Base-by-base conservation (phyloP, 768 basidiomycete species). In the Pleurotus tuoliensis region DNA sequence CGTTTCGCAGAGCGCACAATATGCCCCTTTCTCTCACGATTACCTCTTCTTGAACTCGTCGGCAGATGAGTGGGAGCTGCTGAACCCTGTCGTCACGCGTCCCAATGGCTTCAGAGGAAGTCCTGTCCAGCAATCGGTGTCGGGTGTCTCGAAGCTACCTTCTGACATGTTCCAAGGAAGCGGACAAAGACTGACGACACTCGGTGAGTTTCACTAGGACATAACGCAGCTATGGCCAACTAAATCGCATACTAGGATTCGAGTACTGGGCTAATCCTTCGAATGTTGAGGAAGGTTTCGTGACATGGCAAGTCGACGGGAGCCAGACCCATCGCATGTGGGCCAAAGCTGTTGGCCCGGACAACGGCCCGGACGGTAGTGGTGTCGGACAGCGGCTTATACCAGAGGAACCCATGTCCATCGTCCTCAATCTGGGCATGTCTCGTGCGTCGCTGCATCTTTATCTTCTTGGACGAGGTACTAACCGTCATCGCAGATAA, bases 1-100 rank as follows among this genome's bases (percentile, higher is more conserved):
- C 50, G 84, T 84, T 6, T 90, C 88, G n/a, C 90, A 91, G 70
- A 83, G 81, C 1, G 82, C 80, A 18, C 90, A 91, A 67, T 84
- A 88, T 59, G 89, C 88, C 24, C 78, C 78, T 1, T 80, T 79
- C 64, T 63, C 70, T 30, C 73, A 74, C 46, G 76, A 79, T 59
- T 80, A 79, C 47, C 4, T 64, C 3, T 78, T 75, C 55, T 43
- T 47, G 20, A 76, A 73, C 48, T 62, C 59, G 5, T 70, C 73
- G 13, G 15, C 59, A 5, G 69, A 71, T 16, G 52, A 72, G 40
- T 77, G 68, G 67, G 53, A 57, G 49, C 65, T 77, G 16, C 76
- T 65, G 39, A 61, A 75, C 58, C 39, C 69, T 1, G 44, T 63
- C 2, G 56, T 62, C 27, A 75, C 76, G 37, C 55, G 69, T 15